phyloP scores from a whole-genome alignment of 257 asterid species.

The Lycium barbarum region DNA sequence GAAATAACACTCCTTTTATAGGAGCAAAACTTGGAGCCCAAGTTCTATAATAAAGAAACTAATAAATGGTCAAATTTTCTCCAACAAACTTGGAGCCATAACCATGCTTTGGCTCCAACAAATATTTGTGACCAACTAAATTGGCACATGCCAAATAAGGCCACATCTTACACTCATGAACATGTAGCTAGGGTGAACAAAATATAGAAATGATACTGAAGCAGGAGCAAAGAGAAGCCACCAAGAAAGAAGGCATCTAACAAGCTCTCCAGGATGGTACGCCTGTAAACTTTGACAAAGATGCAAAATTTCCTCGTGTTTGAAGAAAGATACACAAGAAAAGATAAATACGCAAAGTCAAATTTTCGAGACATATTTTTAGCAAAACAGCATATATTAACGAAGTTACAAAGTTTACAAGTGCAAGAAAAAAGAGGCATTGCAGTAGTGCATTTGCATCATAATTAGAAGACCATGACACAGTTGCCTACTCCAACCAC shows the following conservation, averaged over 20 bases:
- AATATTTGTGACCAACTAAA: no score
- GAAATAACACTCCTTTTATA: no score
- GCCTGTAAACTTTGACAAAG: constrained; percentile 7
- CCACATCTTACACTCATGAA: no score
- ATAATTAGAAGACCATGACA: neutral
- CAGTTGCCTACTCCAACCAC: neutral
- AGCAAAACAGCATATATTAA: neutral
- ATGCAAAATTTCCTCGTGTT: neutral
- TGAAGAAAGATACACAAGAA: neutral
- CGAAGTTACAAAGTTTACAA: neutral
- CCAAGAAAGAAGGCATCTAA: neutral
- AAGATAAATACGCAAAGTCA: neutral
- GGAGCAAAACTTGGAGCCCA: no score
- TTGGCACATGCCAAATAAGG: no score
- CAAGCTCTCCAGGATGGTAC: neutral
- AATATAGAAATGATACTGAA: no score
- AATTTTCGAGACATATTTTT: neutral
- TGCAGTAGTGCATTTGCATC: constrained; percentile 12
- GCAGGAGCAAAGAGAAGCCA: neutral
- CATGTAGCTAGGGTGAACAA: no score
- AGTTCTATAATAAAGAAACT: no score
- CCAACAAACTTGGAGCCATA: no score
- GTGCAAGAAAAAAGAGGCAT: neutral
- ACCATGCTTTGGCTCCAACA: no score
- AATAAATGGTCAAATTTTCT: no score